Conservation (phyloP, 192 early-diverging fungal genomes). For the Backusella parvicylindrica region DNA sequence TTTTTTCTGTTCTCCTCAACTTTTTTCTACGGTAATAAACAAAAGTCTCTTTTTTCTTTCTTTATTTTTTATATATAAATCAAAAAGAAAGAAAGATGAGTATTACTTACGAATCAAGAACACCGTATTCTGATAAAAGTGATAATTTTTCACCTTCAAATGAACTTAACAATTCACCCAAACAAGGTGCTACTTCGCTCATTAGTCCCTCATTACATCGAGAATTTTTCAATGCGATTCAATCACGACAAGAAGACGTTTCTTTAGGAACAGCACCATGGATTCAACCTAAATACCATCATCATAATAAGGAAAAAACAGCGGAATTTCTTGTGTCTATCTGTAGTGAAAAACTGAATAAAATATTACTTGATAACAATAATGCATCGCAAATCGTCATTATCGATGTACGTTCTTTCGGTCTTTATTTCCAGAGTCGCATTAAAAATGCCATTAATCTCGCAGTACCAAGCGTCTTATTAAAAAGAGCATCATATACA, state of each 20-base stretch:
- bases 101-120: not conserved
- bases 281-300: not conserved
- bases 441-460: conserved; percentile 62
- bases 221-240: conserved; percentile 28
- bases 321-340: not conserved
- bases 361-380: not conserved
- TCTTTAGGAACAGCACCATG: not conserved
- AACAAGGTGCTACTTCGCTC: not conserved
- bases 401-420: conserved; percentile 65
- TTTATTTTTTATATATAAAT: not conserved
- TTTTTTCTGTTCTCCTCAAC: not conserved
- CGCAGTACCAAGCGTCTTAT: conserved; percentile 62
- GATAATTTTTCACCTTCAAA: not conserved
- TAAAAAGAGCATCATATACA: conserved; percentile 56
- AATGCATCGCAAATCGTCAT: not conserved
- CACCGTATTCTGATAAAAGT: not conserved
- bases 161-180: not conserved
- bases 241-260: not conserved
- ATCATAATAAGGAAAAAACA: not conserved
- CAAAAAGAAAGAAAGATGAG: conserved; percentile 2
- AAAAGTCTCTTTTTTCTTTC: not conserved
- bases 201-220: conserved; percentile 5
- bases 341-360: not conserved
- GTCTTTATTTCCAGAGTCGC: conserved; percentile 39
- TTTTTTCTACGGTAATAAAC: not conserved